phyloP scores from a whole-genome alignment of 2,329 filamentous ascomycete genomes.

The Blastomyces gilchristii region DNA sequence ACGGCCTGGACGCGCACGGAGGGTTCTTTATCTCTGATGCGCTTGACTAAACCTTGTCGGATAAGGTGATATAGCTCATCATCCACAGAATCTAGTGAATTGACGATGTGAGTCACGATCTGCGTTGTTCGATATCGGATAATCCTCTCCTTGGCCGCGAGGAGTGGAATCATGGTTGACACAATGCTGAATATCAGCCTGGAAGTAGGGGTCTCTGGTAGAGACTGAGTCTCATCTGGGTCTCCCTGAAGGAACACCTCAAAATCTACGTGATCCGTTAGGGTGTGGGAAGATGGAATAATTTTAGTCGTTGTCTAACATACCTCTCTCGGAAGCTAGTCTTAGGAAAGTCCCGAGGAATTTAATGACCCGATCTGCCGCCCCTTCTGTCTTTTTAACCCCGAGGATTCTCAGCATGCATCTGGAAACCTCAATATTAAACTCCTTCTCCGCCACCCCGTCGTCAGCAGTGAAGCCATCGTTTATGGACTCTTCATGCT shows the following conservation, averaged over 20 bases:
- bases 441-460: slow-evolving; percentile 73
- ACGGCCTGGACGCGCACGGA: slow-evolving; percentile 89
- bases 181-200: slow-evolving; percentile 68
- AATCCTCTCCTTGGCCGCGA: slow-evolving; percentile 81
- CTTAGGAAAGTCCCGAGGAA: slow-evolving; percentile 83
- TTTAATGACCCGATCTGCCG: slow-evolving; percentile 72
- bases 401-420: slow-evolving; percentile 73
- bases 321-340: slow-evolving; percentile 52
- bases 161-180: slow-evolving; percentile 60
- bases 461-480: slow-evolving; percentile 39
- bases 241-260: slow-evolving; percentile 52
- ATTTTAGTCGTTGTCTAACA: neutral
- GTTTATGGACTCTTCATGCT: slow-evolving; percentile 23
- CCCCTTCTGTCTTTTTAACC: slow-evolving; percentile 83
- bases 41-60: slow-evolving; percentile 66
- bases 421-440: slow-evolving; percentile 74
- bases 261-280: slow-evolving; percentile 49
- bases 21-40: slow-evolving; percentile 87
- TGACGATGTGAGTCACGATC: slow-evolving; percentile 80
- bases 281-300: neutral
- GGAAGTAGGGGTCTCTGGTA: slow-evolving; percentile 74
- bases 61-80: slow-evolving; percentile 81
- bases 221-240: slow-evolving; percentile 57
- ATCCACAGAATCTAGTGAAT: slow-evolving; percentile 83
- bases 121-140: slow-evolving; percentile 85